A percentile compares a stretch with the other conserved stretches of the same genome.
phyloP scores from a whole-genome alignment of 305 asterid species.

The Fraxinus albicans region DNA sequence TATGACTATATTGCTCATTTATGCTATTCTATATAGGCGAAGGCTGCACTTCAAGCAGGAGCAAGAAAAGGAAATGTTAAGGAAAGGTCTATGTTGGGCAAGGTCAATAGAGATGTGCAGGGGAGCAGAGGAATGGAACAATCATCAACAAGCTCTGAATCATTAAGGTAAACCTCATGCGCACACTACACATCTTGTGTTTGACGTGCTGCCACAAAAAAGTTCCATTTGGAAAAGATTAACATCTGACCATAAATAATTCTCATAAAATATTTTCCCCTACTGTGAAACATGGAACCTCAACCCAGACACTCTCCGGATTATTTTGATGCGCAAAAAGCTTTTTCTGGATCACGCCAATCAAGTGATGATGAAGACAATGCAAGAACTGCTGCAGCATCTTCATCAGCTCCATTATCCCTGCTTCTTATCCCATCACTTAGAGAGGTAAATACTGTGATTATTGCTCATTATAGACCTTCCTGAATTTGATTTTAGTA shows the following conservation, averaged over 20 bases:
- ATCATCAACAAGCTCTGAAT: conserved; percentile 54
- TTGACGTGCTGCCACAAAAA: neutral
- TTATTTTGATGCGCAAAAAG: conserved; percentile 78
- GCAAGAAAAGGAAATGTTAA: conserved; percentile 67
- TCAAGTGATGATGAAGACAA: conserved; percentile 62
- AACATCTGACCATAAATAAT: conserved; percentile 15
- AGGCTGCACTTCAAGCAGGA: conserved; percentile 82
- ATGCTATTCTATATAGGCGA: conserved; percentile 58
- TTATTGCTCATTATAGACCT: neutral
- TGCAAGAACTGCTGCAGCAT: conserved; percentile 58
- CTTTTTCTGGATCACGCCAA: conserved; percentile 56
- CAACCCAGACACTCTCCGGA: conserved; percentile 60
- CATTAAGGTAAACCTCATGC: conserved; percentile 48
- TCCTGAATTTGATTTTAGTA: conserved; percentile 8
- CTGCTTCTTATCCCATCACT: conserved; percentile 74
- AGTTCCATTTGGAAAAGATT: neutral
- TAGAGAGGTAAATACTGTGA: conserved; percentile 60
- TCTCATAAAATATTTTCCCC: conserved; percentile 14
- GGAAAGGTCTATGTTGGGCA: conserved; percentile 61
- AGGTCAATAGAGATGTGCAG: conserved; percentile 59
- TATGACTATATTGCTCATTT: conserved; percentile 20
- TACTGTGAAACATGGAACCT: conserved; percentile 22
- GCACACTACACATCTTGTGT: conserved; percentile 3
- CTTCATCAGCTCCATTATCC: conserved; percentile 67
- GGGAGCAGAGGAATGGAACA: conserved; percentile 54